Base-by-base conservation (phyloP, 805 yeast species). In the Vanderwaltozyma yarrowii region DNA sequence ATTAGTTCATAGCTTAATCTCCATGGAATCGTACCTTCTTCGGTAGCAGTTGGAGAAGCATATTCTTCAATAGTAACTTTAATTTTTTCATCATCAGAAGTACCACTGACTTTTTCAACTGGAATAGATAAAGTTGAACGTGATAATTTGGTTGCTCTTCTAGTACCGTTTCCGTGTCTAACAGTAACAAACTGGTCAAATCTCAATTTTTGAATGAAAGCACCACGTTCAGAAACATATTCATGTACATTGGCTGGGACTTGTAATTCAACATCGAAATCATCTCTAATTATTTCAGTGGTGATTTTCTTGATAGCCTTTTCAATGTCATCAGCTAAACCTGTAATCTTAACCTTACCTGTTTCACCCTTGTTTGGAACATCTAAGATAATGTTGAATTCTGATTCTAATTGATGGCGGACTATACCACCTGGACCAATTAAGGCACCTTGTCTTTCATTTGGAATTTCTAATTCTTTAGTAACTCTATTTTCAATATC, bases 391-490 rank as follows among this genome's bases (percentile, higher is more conserved):
- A 84, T 88, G 12, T 68, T 66, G 58, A 71, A 83, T 51, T 80
- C 84, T 13, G 72, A 66, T 64, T 86, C 89, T 45, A 86, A 60
- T 10, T 73, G 66, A 48, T 80, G 80, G 62, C 89, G 84, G 41
- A 73, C 71, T 11, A 75, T 52, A 32, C 97, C 96, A 41, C 77
- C 76, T 28, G 86, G 77, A 29, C 97, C 97, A 58, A 89, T 75
- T 36, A 89, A 54, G 9, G 76, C 69, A 50, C 85, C 74, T 51
- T 84, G 89, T 54, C 79, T 80, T 42, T 76, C 80, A 55, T 76
- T 75, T 30, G 92, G 75, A 50, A 89, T 67, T 13, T 68, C 76
- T 40, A 71, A 49, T 28, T 66, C 70, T 45, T 69, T 79, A 29
- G 66, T 62, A 35, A 70, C 64, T 35, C 77, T 62, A 37, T 74